Conservation (phyloP, 2,329 filamentous ascomycete genomes). For the Bertia moriformis region DNA sequence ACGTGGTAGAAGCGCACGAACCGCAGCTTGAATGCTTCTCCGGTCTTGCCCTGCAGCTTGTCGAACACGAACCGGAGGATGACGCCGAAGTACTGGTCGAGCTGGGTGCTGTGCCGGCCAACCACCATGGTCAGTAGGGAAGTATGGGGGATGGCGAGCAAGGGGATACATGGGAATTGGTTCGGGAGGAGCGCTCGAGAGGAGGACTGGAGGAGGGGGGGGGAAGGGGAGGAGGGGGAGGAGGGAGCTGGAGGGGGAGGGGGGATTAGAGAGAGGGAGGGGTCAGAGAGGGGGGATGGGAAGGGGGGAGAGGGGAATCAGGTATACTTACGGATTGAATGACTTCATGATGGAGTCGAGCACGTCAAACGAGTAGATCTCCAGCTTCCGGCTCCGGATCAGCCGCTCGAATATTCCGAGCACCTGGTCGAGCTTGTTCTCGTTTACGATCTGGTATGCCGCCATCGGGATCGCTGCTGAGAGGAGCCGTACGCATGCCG, state of each 20-base stretch:
- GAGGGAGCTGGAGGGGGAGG: too few species aligned
- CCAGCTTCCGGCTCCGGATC: slow-evolving; percentile 66
- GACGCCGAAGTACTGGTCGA: slow-evolving; percentile 65
- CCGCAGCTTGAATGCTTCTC: slow-evolving; percentile 71
- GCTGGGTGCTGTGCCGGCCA: slow-evolving; percentile 29
- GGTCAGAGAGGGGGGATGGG: not conserved
- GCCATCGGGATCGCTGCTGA: slow-evolving; percentile 71
- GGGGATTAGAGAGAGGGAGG: too few species aligned
- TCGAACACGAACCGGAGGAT: slow-evolving; percentile 74
- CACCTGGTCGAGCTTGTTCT: slow-evolving; percentile 72
- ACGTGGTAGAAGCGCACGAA: slow-evolving; percentile 94
- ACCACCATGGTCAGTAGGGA: too few species aligned
- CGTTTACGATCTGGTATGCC: slow-evolving; percentile 54
- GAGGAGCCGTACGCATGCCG: slow-evolving; percentile 73
- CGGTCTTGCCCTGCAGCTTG: slow-evolving; percentile 49
- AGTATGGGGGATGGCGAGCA: slow-evolving; percentile 9
- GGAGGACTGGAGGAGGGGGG: too few species aligned
- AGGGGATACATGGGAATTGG: not conserved
- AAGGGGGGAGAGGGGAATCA: not conserved
- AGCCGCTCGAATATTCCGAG: slow-evolving; percentile 94
- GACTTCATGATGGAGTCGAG: slow-evolving; percentile 65
- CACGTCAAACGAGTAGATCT: slow-evolving; percentile 77
- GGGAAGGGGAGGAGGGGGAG: too few species aligned
- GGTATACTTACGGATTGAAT: slow-evolving; percentile 54
- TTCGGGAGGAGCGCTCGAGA: slow-evolving; percentile 3